phyloP scores from a whole-genome alignment of 148 eudicot genomes.

The Rhododendron griersonianum region DNA sequence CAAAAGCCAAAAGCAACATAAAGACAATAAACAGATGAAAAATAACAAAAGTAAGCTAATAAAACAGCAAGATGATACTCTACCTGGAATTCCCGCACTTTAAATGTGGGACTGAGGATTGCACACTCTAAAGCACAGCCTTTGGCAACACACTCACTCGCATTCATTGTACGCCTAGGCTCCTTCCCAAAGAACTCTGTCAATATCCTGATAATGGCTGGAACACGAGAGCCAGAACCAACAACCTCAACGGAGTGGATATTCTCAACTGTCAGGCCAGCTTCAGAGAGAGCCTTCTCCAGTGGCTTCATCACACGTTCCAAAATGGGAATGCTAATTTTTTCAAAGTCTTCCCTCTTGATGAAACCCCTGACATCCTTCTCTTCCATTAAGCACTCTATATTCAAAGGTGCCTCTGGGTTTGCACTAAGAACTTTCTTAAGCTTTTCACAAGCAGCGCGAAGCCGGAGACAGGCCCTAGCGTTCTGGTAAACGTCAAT shows the following conservation, averaged over 20 bases:
- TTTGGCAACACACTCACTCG: conserved; percentile 94
- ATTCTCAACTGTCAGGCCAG: conserved; percentile 59
- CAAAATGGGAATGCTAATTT: conserved; percentile 70
- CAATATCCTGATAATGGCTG: conserved; percentile 70
- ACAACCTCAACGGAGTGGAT: conserved; percentile 90
- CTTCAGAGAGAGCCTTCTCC: conserved; percentile 92
- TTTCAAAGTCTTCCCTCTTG: conserved; percentile 86
- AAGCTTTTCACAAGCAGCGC: conserved; percentile 79
- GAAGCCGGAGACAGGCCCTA: conserved; percentile 84
- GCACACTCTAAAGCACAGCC: conserved; percentile 92
- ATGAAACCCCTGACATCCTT: conserved; percentile 85
- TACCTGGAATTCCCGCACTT: conserved; percentile 96
- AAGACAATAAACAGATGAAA: neutral
- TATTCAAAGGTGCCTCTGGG: conserved; percentile 92
- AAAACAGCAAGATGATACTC: neutral
- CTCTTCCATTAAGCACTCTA: conserved; percentile 95
- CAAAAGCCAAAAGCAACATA: neutral
- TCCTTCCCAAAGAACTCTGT: conserved; percentile 92
- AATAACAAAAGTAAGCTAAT: neutral
- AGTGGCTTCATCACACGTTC: conserved; percentile 86
- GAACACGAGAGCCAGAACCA: conserved; percentile 93
- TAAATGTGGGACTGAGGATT: conserved; percentile 86
- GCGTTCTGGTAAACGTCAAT: conserved; percentile 87
- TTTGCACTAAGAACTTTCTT: conserved; percentile 96
- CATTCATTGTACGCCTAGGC: conserved; percentile 96